Conservation (phyloP, 257 asterid species). For the Oldenlandia corymbosa region DNA sequence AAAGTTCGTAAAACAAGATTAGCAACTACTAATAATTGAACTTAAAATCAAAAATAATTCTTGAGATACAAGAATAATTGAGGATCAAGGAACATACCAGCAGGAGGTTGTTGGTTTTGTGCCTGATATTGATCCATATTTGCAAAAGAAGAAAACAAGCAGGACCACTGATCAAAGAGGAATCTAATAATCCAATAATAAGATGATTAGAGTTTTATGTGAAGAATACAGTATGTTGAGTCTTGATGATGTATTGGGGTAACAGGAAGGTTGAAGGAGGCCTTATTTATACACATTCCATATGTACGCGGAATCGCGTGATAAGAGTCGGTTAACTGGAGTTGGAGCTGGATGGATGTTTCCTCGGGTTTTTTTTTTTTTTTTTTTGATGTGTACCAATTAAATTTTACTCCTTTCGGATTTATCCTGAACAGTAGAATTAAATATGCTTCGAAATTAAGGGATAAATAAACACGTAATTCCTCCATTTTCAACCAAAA, state of each 20-base stretch:
- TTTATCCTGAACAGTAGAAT: no score
- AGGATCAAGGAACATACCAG: conserved; percentile 28
- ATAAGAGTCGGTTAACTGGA: neutral
- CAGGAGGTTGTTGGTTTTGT: conserved; percentile 43
- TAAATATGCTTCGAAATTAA: no score
- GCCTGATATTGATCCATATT: conserved; percentile 44
- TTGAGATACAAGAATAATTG: neutral
- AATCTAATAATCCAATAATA: neutral
- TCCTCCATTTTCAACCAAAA: neutral
- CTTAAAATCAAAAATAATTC: neutral
- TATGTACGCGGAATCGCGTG: no score
- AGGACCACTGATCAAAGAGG: neutral
- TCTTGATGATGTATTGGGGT: neutral
- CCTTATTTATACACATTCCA: neutral
- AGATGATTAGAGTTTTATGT: no score
- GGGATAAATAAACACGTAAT: conserved; percentile 4
- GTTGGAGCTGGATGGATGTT: neutral
- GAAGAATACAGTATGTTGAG: neutral
- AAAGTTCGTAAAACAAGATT: no score
- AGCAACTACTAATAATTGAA: no score
- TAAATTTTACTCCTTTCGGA: no score
- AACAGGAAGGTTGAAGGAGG: neutral
- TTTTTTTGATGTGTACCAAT: neutral
- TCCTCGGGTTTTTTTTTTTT: neutral
- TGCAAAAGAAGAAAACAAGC: conserved; percentile 13